Base-by-base conservation (phyloP, 2,329 filamentous ascomycete genomes). In the Huntiella moniliformis region DNA sequence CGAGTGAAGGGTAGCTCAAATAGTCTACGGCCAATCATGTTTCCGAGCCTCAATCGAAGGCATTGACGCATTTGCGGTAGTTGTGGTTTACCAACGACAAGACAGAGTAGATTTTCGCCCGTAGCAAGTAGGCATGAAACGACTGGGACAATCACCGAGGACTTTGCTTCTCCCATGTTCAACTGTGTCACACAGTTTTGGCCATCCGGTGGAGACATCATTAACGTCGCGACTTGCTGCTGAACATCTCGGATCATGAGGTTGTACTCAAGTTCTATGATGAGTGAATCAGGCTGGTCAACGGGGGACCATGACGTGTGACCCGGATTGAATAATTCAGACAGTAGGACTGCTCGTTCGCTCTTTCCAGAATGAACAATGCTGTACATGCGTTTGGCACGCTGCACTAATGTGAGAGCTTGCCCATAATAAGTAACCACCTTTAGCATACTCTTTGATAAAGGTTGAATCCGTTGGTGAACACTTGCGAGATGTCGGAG, bases 131-230 rank as follows among this genome's bases (percentile, higher is more conserved):
- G 57, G 0, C 69, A 59, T 0, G 71, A 70, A 0, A 79, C 68
- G 34, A 81, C 75, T 0, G 78, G 79, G 0, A 79, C 65, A 42
- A 86, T 82, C 1, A 82, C 71, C 0, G 77, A 79, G 0, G 74
- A 75, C 51, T 82, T 83, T 0, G 78, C 79, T 53, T 79, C 70
- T 0, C 79, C 79, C 77, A 83, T 83, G 51, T 80, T 81, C 2
- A 83, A 56, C 53, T 82, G 76, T 61, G 81, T 68, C 0, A 77
- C 67, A 0, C 65, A 56, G 51, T 77, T 80, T 0, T 55, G 17
- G 0, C 53, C 55, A 0, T 54, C 54, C 0, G 54, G 52, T 0
- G 67, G 66, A 0, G 53, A 43, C 2, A 65, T 68, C 71, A 84
- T 82, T 15, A 67, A 54, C 0, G 47, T 39, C 0, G 77, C 73